Evolutionary conservation across 2,329 filamentous ascomycete genomes (phyloP).

Genomic region (Davidsoniella neocaledoniae): DNA sequence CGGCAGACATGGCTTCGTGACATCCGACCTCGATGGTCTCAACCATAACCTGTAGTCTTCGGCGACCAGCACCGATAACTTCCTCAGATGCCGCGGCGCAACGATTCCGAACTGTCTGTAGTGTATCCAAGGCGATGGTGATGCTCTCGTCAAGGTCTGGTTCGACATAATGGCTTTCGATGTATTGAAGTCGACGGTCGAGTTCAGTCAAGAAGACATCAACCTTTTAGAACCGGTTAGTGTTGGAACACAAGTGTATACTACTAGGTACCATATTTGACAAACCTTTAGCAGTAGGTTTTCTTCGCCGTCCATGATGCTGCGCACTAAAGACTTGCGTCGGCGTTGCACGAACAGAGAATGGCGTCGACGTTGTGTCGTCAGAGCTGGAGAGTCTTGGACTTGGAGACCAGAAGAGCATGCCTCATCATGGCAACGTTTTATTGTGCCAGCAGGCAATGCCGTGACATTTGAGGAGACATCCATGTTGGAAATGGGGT

Average conservation of each 20-base stretch:
- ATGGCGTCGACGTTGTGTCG: conserved; percentile 9
- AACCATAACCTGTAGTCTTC: conserved; percentile 73
- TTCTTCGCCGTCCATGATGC: conserved; percentile 47
- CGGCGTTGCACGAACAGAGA: conserved; percentile 20
- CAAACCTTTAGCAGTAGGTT: conserved; percentile 39
- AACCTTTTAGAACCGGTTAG: conserved; percentile 29
- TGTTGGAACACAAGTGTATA: neutral
- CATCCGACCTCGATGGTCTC: conserved; percentile 82
- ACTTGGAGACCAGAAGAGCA: conserved; percentile 8
- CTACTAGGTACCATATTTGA: neutral
- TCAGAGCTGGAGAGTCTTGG: conserved; percentile 1
- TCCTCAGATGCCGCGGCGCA: conserved; percentile 85
- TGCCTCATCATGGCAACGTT: conserved; percentile 4
- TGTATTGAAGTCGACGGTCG: conserved; percentile 68
- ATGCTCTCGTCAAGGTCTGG: conserved; percentile 70
- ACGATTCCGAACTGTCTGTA: conserved; percentile 71
- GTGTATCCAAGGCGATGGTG: conserved; percentile 65
- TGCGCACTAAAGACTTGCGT: conserved; percentile 37
- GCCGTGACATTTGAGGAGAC: conserved; percentile 6
- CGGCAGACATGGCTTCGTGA: conserved; percentile 66
- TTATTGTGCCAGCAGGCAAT: conserved; percentile 1
- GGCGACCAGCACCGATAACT: conserved; percentile 70
- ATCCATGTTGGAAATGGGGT: conserved; percentile 1
- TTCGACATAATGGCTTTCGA: conserved; percentile 68
- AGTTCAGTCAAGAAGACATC: conserved; percentile 74